phyloP scores from a whole-genome alignment of 306 rosid genomes.

The Cajanus cajan region DNA sequence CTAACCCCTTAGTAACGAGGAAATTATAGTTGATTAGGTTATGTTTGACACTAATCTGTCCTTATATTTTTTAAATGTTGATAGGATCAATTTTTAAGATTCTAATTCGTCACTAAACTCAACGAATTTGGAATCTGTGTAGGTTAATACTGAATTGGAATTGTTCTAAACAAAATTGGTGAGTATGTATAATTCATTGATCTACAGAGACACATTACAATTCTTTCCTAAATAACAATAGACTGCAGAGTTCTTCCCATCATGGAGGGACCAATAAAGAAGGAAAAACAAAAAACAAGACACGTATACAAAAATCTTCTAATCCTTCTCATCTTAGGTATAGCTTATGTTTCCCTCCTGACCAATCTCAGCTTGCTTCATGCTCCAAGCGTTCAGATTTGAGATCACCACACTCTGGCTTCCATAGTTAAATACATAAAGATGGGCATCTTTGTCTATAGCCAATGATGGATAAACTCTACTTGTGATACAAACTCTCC shows the following conservation, averaged over 20 bases:
- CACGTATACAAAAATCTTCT: neutral
- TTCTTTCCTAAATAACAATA: neutral
- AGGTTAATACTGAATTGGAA: too few species aligned
- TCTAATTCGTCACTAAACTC: too few species aligned
- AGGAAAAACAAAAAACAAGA: neutral
- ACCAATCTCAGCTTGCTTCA: conserved; percentile 50
- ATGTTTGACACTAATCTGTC: too few species aligned
- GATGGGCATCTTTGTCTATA: conserved; percentile 46
- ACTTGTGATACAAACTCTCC: conserved; percentile 57
- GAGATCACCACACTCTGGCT: conserved; percentile 38
- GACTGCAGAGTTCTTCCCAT: neutral
- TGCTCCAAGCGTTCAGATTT: conserved; percentile 61
- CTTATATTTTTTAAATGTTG: too few species aligned
- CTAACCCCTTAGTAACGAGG: too few species aligned
- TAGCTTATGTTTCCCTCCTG: conserved; percentile 16
- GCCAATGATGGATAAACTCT: conserved; percentile 73
- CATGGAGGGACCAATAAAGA: neutral
- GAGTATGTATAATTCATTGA: neutral
- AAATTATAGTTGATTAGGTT: too few species aligned
- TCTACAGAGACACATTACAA: neutral
- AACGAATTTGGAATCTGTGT: too few species aligned
- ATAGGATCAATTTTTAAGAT: too few species aligned
- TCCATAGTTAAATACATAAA: conserved; percentile 65
- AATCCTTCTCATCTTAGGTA: conserved; percentile 18
- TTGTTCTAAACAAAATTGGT: neutral